Conservation (phyloP, 306 rosid genomes). For the Vigna unguiculata region DNA sequence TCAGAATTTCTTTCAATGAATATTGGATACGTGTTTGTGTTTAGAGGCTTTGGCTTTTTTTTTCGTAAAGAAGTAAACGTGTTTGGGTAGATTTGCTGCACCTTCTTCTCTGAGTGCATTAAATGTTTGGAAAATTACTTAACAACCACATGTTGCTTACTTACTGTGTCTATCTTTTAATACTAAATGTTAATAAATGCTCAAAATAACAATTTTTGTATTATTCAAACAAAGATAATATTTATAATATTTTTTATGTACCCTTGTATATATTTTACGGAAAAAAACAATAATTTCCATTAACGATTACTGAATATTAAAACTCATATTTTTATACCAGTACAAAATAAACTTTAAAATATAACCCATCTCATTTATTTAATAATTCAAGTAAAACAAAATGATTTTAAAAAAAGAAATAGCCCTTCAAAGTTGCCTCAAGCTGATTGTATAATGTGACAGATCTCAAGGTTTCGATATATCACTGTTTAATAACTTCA, state of each 20-base stretch:
- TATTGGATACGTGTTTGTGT: too few relatives aligned
- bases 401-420: not conserved
- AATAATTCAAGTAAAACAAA: slow-evolving; percentile 4
- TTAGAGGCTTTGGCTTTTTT: too few relatives aligned
- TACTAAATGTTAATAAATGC: not conserved
- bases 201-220: not conserved
- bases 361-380: not conserved
- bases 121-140: not conserved
- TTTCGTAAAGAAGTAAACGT: not conserved
- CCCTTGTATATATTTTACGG: too few relatives aligned
- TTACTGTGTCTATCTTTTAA: not conserved
- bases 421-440: not conserved
- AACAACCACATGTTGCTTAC: not conserved
- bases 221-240: too few relatives aligned
- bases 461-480: not conserved
- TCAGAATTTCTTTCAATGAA: too few relatives aligned
- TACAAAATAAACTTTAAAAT: not conserved
- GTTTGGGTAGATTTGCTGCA: not conserved
- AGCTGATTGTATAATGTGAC: too few relatives aligned
- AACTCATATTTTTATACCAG: too few relatives aligned
- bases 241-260: too few relatives aligned
- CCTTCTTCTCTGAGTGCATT: not conserved
- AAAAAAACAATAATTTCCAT: too few relatives aligned
- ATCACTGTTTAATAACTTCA: too few relatives aligned
- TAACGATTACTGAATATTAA: too few relatives aligned